A percentile compares a stretch with the other conserved stretches of the same genome.
Evolutionary conservation across 108 stramenopile species (phyloP).

Genomic region (Fistulifera pelliculosa): DNA sequence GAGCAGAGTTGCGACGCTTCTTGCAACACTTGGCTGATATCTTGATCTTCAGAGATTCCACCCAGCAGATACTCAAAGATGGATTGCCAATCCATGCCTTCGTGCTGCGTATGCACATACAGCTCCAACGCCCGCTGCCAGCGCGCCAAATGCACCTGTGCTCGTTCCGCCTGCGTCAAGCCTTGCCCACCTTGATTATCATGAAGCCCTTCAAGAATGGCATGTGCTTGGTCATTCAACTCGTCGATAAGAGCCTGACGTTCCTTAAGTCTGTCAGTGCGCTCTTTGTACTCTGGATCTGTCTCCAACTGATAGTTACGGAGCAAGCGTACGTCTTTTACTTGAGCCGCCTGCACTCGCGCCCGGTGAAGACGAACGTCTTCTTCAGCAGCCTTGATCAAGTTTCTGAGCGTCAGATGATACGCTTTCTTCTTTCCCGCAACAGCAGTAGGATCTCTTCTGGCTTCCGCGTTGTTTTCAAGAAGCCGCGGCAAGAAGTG

Average conservation of each 20-base stretch:
- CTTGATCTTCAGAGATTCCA: slow-evolving; percentile 53
- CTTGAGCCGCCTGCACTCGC: slow-evolving; percentile 30
- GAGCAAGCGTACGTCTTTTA: slow-evolving; percentile 19
- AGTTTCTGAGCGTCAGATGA: slow-evolving; percentile 11
- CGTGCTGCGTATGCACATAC: slow-evolving; percentile 34
- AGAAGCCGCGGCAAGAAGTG: slow-evolving; percentile 20
- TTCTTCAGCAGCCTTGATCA: slow-evolving; percentile 41
- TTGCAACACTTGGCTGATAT: slow-evolving; percentile 51
- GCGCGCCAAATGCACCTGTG: slow-evolving; percentile 43
- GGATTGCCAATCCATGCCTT: slow-evolving; percentile 37
- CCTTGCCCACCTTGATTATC: slow-evolving; percentile 19
- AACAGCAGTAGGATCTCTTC: not conserved
- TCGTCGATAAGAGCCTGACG: slow-evolving; percentile 18
- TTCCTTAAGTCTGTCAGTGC: slow-evolving; percentile 37
- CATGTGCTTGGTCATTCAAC: slow-evolving; percentile 10
- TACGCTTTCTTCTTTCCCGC: slow-evolving; percentile 5
- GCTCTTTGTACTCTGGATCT: slow-evolving; percentile 22
- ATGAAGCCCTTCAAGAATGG: slow-evolving; percentile 27
- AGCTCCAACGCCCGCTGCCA: slow-evolving; percentile 78
- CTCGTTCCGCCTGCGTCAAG: slow-evolving; percentile 42
- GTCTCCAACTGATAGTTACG: slow-evolving; percentile 29
- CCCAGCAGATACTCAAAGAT: slow-evolving; percentile 61
- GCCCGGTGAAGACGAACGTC: slow-evolving; percentile 53
- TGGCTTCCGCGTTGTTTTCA: not conserved
- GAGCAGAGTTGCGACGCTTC: slow-evolving; percentile 59